phyloP scores from a whole-genome alignment of 2,329 filamentous ascomycete species.

The Sphaerostilbella broomeana region DNA sequence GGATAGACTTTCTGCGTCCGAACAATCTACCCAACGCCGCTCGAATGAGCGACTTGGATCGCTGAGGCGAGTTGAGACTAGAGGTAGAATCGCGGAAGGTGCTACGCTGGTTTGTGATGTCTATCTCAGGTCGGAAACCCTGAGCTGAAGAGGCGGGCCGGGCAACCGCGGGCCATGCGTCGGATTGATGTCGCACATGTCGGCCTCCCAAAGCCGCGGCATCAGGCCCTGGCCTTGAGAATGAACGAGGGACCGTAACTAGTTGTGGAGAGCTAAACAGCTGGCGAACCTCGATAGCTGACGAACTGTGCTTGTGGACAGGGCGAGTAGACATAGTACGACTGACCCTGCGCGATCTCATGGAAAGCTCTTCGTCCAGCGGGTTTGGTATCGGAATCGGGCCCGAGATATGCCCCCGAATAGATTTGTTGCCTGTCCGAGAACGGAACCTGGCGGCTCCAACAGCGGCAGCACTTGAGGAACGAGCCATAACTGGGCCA shows the following conservation, averaged over 20 bases:
- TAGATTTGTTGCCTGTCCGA: slow-evolving; percentile 29
- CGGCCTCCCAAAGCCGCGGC: too few relatives aligned
- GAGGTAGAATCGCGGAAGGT: too few relatives aligned
- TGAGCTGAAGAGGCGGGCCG: too few relatives aligned
- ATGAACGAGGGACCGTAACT: too few relatives aligned
- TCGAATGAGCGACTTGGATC: slow-evolving; percentile 47
- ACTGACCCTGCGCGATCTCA: slow-evolving; percentile 17
- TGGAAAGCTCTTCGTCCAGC: slow-evolving; percentile 49
- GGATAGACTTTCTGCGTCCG: slow-evolving; percentile 48
- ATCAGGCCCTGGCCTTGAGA: too few relatives aligned
- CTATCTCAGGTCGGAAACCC: not conserved
- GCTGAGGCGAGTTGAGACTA: too few relatives aligned
- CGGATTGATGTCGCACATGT: too few relatives aligned
- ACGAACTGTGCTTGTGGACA: not conserved
- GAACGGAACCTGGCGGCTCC: slow-evolving; percentile 5
- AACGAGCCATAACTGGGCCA: slow-evolving; percentile 5
- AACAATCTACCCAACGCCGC: slow-evolving; percentile 52
- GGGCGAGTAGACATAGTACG: not conserved
- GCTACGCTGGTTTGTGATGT: too few relatives aligned
- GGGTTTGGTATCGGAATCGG: slow-evolving; percentile 50
- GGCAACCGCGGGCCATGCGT: too few relatives aligned
- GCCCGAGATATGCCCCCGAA: slow-evolving; percentile 54
- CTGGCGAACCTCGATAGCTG: slow-evolving; percentile 2
- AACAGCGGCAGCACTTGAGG: slow-evolving; percentile 6
- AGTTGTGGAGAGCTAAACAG: not conserved